These are phyloP conservation scores for Rhododendron ovatum DNA, from an alignment of 148 eudicot genomes.

Conservation along the genomic window DNA sequence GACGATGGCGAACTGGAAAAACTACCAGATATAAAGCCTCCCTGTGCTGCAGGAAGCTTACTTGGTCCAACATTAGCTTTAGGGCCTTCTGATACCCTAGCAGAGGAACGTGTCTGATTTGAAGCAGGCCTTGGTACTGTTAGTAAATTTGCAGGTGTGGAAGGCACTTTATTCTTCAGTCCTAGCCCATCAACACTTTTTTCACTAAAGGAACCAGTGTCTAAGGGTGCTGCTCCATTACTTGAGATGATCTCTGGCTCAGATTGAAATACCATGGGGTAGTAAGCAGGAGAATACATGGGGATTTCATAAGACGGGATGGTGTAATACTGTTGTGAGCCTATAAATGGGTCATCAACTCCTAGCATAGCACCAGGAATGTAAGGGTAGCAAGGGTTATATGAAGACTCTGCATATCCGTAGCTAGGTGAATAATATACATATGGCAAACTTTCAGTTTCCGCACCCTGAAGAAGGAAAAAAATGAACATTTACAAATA, in stretches of 20 bases:
- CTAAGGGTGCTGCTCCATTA: constrained; percentile 26
- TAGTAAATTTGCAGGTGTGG: constrained; percentile 30
- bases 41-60: constrained; percentile 39
- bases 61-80: constrained; percentile 43
- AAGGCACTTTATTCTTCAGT: constrained; percentile 34
- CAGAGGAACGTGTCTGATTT: constrained; percentile 34
- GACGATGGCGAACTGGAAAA: constrained; percentile 36
- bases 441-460: constrained; percentile 69
- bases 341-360: constrained; percentile 60
- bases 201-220: constrained; percentile 31
- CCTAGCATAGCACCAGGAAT: constrained; percentile 95
- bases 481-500: background rate
- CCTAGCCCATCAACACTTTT: constrained; percentile 25
- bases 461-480: constrained; percentile 49
- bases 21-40: constrained; percentile 28
- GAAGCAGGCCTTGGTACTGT: constrained; percentile 34
- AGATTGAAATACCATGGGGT: constrained; percentile 50
- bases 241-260: constrained; percentile 41
- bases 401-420: constrained; percentile 74
- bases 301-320: constrained; percentile 62
- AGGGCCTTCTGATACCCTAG: constrained; percentile 37
- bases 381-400: constrained; percentile 91
- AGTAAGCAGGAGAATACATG: constrained; percentile 49
- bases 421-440: constrained; percentile 78
- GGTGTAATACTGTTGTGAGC: constrained; percentile 67